phyloP scores from a whole-genome alignment of 2,329 filamentous ascomycete species.

The Zasmidium cellare region DNA sequence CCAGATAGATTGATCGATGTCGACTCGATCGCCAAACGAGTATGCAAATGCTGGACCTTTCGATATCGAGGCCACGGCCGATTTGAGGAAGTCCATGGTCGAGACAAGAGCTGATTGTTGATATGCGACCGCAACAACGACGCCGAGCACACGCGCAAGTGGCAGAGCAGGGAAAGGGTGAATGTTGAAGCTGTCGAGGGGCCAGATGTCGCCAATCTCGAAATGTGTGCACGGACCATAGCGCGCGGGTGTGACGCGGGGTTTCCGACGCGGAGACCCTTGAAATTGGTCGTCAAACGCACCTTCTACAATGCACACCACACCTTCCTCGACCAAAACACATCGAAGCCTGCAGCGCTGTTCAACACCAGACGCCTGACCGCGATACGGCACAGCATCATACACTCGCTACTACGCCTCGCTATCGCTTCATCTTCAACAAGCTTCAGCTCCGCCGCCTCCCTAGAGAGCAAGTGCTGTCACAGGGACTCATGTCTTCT shows the following conservation, averaged over 20 bases:
- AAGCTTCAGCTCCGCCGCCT: no score
- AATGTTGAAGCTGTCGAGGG: neutral
- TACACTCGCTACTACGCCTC: no score
- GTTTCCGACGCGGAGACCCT: neutral
- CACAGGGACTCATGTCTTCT: no score
- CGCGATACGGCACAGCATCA: no score
- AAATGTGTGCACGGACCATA: neutral
- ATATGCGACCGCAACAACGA: neutral
- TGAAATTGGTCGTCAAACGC: neutral
- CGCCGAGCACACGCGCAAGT: neutral
- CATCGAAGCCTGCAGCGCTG: neutral
- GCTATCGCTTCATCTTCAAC: no score
- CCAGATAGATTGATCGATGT: conserved; percentile 93
- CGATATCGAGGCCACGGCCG: conserved; percentile 93
- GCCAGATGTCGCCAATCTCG: neutral
- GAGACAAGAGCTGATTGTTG: neutral
- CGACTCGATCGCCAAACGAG: conserved; percentile 86
- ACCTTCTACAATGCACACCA: neutral
- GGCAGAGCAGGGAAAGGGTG: neutral
- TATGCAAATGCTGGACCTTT: conserved; percentile 93
- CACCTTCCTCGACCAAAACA: neutral
- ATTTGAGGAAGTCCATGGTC: conserved; percentile 95
- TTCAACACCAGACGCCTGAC: no score
- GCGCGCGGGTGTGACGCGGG: neutral
- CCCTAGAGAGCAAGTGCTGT: no score